Conservation (phyloP, 2,329 filamentous ascomycete genomes). For the Knufia fluminis region DNA sequence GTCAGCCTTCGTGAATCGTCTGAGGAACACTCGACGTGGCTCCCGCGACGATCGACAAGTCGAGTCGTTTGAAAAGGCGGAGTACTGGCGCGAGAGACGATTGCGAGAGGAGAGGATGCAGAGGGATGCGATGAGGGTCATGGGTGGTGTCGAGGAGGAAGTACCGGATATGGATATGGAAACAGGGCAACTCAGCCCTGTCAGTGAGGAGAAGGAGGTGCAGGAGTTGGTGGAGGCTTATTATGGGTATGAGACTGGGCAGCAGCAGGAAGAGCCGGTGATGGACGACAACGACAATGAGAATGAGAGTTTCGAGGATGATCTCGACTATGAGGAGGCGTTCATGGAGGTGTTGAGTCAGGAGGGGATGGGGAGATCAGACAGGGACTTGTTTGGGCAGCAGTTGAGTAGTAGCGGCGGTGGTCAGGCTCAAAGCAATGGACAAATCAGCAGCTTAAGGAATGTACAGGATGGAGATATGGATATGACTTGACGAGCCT, state of each 20-base stretch:
- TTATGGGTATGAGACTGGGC: constrained; percentile 8
- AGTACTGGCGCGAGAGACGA: constrained; percentile 31
- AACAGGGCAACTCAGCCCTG: neutral
- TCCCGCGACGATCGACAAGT: constrained; percentile 32
- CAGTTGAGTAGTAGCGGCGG: neutral
- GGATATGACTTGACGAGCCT: constrained; percentile 13
- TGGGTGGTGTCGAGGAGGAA: constrained; percentile 3
- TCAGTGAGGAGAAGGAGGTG: constrained; percentile 15
- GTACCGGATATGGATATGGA: constrained; percentile 16
- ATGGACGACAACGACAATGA: neutral
- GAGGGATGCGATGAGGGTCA: neutral
- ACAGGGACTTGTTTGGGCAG: neutral
- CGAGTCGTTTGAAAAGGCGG: constrained; percentile 36
- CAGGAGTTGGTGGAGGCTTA: constrained; percentile 19
- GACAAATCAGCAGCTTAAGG: neutral
- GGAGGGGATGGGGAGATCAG: constrained; percentile 23
- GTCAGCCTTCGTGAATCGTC: constrained; percentile 35
- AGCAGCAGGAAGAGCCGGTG: constrained; percentile 19
- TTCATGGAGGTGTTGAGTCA: constrained; percentile 58
- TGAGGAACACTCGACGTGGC: constrained; percentile 30
- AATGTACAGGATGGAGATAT: constrained; percentile 31
- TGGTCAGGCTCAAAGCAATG: constrained; percentile 7
- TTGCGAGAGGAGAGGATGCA: constrained; percentile 29
- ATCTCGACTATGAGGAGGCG: constrained; percentile 47
- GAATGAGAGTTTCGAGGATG: constrained; percentile 15